Base-by-base conservation (phyloP, 179 eudicot species). In the Camellia oleifera region DNA sequence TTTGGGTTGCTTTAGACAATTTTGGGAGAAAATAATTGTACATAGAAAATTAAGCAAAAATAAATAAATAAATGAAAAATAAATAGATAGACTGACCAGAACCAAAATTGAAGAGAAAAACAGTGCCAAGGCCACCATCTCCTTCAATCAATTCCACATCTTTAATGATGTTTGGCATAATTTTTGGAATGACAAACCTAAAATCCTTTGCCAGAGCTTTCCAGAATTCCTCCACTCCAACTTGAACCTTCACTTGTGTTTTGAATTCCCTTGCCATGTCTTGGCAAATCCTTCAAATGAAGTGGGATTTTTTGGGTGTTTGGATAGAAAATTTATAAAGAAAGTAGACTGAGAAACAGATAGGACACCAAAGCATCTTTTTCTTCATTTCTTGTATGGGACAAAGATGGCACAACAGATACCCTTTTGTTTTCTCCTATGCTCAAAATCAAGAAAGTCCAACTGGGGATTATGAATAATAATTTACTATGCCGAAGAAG, bases 101-200 rank as follows among this genome's bases (percentile, higher is more conserved):
- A 72, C 81, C 75, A 58, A 83, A 83, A 3, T 65, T 64, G 78
- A 85, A 72, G n/a, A 85, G 88, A 7, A 68, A 72, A 20, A 85
- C 74, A 48, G 82, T 83, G 23, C 86, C 86, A 62, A 54, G 74
- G 68, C 85, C 82, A 63, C 85, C 88, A 77, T 80, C 81, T 74
- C 88, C 88, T 74, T 82, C 82, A 23, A 82, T 78, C n/a, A 78
- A 23, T 74, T 82, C 69, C 6, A 72, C 58, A 23, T 68, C 60
- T 42, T 77, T 65, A 13, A 83, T 76, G 20, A 77, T 18, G 15
- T 83, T 77, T 57, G 83, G 78, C 11, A 83, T 40, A 20, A 54
- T 40, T 63, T 26, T 70, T 58, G 69, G 80, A 62, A 65, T 12
- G 14, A 66, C 44, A 42, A 17, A 26, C 14, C 56, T 42, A 3